Percentiles rank a stretch among this genome's conserved stretches.
Evolutionary conservation across 345 rosid species (phyloP).

Genomic region (Abelmoschus esculentus): DNA sequence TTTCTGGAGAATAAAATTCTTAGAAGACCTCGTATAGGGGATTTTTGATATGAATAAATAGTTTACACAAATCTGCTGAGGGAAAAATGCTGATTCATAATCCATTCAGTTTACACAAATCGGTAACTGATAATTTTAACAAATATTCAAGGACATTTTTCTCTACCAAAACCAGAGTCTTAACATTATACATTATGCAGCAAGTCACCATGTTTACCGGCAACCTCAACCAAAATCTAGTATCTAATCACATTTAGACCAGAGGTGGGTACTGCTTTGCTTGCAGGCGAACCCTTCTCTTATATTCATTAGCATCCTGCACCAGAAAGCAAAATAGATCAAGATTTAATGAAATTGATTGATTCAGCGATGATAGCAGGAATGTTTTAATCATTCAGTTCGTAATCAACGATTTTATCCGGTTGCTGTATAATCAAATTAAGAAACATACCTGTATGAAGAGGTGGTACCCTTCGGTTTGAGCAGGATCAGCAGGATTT

Average conservation of each 20-base stretch:
- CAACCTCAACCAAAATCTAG: constrained; percentile 2
- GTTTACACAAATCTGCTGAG: background rate
- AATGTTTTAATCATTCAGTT: background rate
- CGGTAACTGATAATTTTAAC: constrained; percentile 17
- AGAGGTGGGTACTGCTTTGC: constrained; percentile 16
- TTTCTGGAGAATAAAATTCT: too few species aligned
- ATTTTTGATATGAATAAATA: too few species aligned
- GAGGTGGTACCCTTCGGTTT: constrained; percentile 22
- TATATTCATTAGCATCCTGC: constrained; percentile 36
- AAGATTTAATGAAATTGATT: background rate
- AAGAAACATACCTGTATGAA: constrained; percentile 50
- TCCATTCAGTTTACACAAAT: too few species aligned
- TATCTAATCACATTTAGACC: constrained; percentile 24
- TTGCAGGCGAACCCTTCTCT: too few species aligned
- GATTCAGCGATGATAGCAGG: background rate
- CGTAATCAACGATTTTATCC: background rate
- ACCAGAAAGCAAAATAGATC: background rate
- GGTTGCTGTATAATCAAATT: background rate
- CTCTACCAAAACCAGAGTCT: constrained; percentile 14
- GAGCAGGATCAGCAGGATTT: constrained; percentile 85
- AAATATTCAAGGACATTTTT: constrained; percentile 5
- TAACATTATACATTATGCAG: too few species aligned
- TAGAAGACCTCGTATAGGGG: too few species aligned
- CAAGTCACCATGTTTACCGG: constrained; percentile 5
- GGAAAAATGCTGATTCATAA: background rate